phyloP scores from a whole-genome alignment of 2,329 filamentous ascomycete genomes.

The Apiospora hydei region DNA sequence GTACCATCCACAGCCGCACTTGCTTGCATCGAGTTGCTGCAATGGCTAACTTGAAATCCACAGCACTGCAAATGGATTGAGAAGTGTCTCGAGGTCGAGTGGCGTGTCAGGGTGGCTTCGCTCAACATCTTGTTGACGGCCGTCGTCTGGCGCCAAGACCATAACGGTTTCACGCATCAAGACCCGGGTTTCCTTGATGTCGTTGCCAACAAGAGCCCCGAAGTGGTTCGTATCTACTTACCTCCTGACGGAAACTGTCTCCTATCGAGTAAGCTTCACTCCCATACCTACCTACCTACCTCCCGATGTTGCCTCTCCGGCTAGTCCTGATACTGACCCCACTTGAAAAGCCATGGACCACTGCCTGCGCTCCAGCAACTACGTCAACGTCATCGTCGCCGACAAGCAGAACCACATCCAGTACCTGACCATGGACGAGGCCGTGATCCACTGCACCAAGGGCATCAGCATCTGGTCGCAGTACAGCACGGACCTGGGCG shows the following conservation, averaged over 20 bases:
- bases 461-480: conserved; percentile 81
- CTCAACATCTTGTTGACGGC: conserved; percentile 82
- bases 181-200: conserved; percentile 83
- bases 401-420: conserved; percentile 84
- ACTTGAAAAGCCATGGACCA: conserved; percentile 68
- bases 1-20: conserved; percentile 26
- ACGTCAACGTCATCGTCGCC: conserved; percentile 81
- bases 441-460: conserved; percentile 79
- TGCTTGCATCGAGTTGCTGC: background rate
- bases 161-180: conserved; percentile 85
- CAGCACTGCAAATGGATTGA: conserved; percentile 85
- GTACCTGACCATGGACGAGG: conserved; percentile 76
- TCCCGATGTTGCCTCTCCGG: no score
- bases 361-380: conserved; percentile 76
- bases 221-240: conserved; percentile 82
- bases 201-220: conserved; percentile 79
- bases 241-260: conserved; percentile 82
- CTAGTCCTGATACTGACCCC: background rate
- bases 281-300: no score
- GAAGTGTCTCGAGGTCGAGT: conserved; percentile 80
- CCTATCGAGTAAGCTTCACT: conserved; percentile 55
- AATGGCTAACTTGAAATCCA: conserved; percentile 28
- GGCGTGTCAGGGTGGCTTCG: conserved; percentile 76
- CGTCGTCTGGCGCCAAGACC: conserved; percentile 83
- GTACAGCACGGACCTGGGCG: conserved; percentile 73